Evolutionary conservation across 2,329 filamentous ascomycete species (phyloP).

Genomic region (Hypoxylon sp.): DNA sequence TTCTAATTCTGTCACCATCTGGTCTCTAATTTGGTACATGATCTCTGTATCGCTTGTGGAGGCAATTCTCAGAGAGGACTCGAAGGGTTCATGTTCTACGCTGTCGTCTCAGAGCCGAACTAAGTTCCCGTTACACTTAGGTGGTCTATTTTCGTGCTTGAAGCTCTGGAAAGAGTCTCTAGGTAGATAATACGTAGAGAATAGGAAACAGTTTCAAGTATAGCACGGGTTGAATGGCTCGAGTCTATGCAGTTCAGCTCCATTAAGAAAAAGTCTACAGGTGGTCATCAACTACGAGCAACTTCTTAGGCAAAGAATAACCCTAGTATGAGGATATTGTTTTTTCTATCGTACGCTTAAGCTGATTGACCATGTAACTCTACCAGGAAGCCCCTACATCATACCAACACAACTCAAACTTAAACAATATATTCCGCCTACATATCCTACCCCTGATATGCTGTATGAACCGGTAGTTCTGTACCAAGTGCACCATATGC

Average conservation of each 20-base stretch:
- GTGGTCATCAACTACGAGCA: not conserved
- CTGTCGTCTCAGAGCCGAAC: not conserved
- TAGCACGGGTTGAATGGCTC: constrained; percentile 9
- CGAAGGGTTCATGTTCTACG: not conserved
- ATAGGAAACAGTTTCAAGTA: constrained; percentile 4
- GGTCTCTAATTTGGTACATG: not conserved
- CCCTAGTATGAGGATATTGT: not conserved
- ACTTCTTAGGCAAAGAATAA: not conserved
- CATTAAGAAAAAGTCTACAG: constrained; percentile 4
- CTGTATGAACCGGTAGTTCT: not conserved
- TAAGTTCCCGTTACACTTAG: not conserved
- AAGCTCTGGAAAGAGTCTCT: constrained; percentile 1
- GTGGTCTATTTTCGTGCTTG: not conserved
- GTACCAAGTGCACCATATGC: not conserved
- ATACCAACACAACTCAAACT: not conserved
- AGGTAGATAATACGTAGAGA: not conserved
- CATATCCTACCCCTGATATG: constrained; percentile 3
- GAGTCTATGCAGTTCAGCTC: not conserved
- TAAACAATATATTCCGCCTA: not conserved
- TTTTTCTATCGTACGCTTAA: constrained; percentile 2
- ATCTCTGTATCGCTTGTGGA: not conserved
- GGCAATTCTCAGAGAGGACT: constrained; percentile 1
- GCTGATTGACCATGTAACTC: not conserved
- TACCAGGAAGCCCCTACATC: not conserved
- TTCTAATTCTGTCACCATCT: not conserved